Base-by-base conservation (phyloP, 768 basidiomycete genomes). In the Boletus subcaerulescens region DNA sequence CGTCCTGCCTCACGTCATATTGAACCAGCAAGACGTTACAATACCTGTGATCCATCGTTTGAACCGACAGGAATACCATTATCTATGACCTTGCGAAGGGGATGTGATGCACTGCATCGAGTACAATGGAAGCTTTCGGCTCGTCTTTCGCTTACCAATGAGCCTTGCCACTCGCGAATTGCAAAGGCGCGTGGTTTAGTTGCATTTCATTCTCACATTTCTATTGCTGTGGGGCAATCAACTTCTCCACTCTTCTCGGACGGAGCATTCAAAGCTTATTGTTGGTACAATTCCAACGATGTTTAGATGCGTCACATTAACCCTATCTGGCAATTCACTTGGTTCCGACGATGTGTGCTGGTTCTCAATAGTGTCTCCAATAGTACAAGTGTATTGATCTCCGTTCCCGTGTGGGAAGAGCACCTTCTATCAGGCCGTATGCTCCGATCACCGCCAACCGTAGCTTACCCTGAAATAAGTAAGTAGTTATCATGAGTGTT, bases 241-340 rank as follows among this genome's bases (percentile, higher is more conserved):
- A 13, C 15, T 17, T 17, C 22, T 20, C 24, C 38, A 18, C 32
- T 48, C 26, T 26, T 46, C 36, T 22, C 45, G 45, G 52, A 22
- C 54, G 56, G 54, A 61, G n/a, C 60, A 53, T 58, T 36, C 36
- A n/a, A 45, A 32, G 26, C 31, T 48, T 53, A 53, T 64, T 53
- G 49, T 60, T 51, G n/a, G 20, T 48, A 47, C 35, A 18, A 45
- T 22, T 18, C 33, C 24, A 40, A 53, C 39, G 15, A 13, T 39
- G 48, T 43, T 20, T 32, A 18, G 33, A 45, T 18, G 50, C 29
- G 6, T 45, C 46, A n/a, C 52, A 13, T 44, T 10, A 29, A 8
- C 29, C 29, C 2, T 10, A 20, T 41, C 10, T 24, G n/a, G 47
- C 8, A 39, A 35, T 45, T 22, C 8, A 35, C 20, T 20, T 32